These are phyloP conservation scores for Protomyces gravidus DNA, from an alignment of 1,139 yeast genomes.

Conservation along the genomic window DNA sequence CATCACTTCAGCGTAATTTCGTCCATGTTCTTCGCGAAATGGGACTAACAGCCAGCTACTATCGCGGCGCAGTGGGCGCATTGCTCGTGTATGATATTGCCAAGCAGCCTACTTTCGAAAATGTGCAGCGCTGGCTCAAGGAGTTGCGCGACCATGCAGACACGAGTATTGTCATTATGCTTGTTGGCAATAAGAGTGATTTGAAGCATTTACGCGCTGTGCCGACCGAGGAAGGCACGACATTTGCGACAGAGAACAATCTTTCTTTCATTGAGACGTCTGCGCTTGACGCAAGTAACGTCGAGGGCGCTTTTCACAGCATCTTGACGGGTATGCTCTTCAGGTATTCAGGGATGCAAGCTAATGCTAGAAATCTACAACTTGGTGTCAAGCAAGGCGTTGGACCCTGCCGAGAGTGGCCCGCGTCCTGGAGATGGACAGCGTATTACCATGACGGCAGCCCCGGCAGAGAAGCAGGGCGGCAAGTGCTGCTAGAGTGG, in stretches of 20 bases:
- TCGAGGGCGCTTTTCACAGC: conserved; percentile 89
- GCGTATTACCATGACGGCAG: conserved; percentile 87
- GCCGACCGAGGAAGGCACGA: conserved; percentile 95
- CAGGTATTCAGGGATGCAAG: neutral
- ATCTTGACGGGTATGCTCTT: conserved; percentile 41
- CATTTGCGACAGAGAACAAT: conserved; percentile 88
- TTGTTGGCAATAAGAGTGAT: conserved; percentile 95
- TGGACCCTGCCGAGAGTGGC: conserved; percentile 60
- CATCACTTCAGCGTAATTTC: conserved; percentile 63
- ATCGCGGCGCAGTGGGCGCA: conserved; percentile 98
- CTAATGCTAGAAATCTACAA: conserved; percentile 76
- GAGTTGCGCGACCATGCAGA: conserved; percentile 96
- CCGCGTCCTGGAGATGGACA: conserved; percentile 69
- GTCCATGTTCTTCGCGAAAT: neutral
- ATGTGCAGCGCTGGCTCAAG: conserved; percentile 89
- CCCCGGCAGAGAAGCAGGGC: conserved; percentile 64
- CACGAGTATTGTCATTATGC: conserved; percentile 90
- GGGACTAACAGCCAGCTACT: conserved; percentile 46
- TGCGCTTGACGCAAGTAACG: conserved; percentile 91
- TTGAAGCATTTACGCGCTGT: conserved; percentile 93
- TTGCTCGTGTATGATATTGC: conserved; percentile 92
- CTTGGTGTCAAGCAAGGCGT: conserved; percentile 80
- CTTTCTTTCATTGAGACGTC: conserved; percentile 95
- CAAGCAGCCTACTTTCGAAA: conserved; percentile 86
- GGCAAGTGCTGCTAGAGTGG: conserved; percentile 32